Evolutionary conservation across 2,329 filamentous ascomycete species (phyloP).

Genomic region (Colletotrichum lupini): DNA sequence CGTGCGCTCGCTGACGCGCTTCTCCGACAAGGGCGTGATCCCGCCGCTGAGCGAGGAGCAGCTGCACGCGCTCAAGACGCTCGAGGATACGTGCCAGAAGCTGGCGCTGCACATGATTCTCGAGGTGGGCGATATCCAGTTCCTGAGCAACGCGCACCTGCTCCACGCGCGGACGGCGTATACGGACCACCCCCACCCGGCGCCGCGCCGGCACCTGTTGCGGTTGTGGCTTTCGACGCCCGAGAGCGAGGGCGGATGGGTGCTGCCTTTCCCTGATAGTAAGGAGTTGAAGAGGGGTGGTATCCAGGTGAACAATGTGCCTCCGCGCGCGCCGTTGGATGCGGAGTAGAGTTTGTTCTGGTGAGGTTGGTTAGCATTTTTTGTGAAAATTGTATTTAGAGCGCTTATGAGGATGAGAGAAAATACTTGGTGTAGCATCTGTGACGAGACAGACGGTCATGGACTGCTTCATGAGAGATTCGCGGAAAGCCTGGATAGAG

Average conservation of each 20-base stretch:
- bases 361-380: not conserved
- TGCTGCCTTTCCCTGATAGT: slow-evolving; percentile 83
- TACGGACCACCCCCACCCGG: slow-evolving; percentile 71
- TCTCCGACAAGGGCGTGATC: slow-evolving; percentile 78
- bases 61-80: slow-evolving; percentile 71
- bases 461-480: too few species aligned
- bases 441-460: too few species aligned
- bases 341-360: slow-evolving; percentile 68
- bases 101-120: slow-evolving; percentile 84
- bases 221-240: slow-evolving; percentile 87
- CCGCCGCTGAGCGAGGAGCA: slow-evolving; percentile 78
- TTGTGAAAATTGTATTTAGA: not conserved
- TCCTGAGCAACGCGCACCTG: slow-evolving; percentile 79
- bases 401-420: not conserved
- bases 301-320: slow-evolving; percentile 85
- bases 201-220: slow-evolving; percentile 81
- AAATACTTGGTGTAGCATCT: not conserved
- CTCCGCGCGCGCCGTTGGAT: slow-evolving; percentile 80
- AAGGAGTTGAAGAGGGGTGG: slow-evolving; percentile 88
- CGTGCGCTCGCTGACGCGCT: slow-evolving; percentile 78
- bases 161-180: slow-evolving; percentile 86
- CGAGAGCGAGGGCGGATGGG: slow-evolving; percentile 86
- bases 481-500: not conserved
- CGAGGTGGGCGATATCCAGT: slow-evolving; percentile 89
- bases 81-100: slow-evolving; percentile 81